Percentiles rank a stretch among this genome's conserved stretches.
Evolutionary conservation across 2,329 filamentous ascomycete genomes (phyloP).

Genomic region (Beauveria australis): DNA sequence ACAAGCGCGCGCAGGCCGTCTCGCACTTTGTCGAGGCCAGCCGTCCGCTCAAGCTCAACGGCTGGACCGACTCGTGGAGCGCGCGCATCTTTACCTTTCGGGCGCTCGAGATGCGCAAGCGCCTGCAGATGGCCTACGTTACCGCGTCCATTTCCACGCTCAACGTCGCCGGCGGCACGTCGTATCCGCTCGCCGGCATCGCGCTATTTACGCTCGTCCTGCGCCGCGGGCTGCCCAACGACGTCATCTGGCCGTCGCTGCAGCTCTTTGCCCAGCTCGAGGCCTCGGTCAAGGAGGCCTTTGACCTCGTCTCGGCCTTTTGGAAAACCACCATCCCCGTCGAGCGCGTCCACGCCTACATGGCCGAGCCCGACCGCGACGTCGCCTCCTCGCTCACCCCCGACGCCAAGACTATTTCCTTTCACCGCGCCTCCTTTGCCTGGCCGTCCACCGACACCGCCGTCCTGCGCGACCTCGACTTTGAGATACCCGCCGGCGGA

Average conservation of each 20-base stretch:
- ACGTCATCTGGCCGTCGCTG: slow-evolving; percentile 80
- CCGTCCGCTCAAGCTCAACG: slow-evolving; percentile 48
- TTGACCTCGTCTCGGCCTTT: slow-evolving; percentile 64
- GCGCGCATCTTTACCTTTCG: slow-evolving; percentile 28
- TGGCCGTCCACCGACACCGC: slow-evolving; percentile 63
- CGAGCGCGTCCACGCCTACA: slow-evolving; percentile 74
- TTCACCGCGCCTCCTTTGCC: slow-evolving; percentile 62
- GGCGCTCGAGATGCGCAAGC: slow-evolving; percentile 27
- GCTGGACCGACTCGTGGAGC: slow-evolving; percentile 31
- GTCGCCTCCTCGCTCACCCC: slow-evolving; percentile 32
- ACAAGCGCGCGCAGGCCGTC: slow-evolving; percentile 69
- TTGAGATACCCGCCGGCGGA: slow-evolving; percentile 41
- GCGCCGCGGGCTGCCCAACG: slow-evolving; percentile 59
- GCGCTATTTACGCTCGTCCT: slow-evolving; percentile 71
- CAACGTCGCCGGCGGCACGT: slow-evolving; percentile 61
- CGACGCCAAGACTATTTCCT: slow-evolving; percentile 33
- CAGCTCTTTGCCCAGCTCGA: slow-evolving; percentile 74
- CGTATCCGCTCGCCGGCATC: slow-evolving; percentile 76
- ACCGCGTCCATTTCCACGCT: slow-evolving; percentile 52
- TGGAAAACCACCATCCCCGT: slow-evolving; percentile 80
- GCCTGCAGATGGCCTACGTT: slow-evolving; percentile 28
- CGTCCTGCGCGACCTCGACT: slow-evolving; percentile 38
- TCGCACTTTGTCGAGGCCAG: slow-evolving; percentile 84
- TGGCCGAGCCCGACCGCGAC: slow-evolving; percentile 74
- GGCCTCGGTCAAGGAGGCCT: slow-evolving; percentile 63